These are phyloP conservation scores for Talaromyces wortmannii DNA, from an alignment of 495 filamentous ascomycete genomes.

Conservation along the genomic window DNA sequence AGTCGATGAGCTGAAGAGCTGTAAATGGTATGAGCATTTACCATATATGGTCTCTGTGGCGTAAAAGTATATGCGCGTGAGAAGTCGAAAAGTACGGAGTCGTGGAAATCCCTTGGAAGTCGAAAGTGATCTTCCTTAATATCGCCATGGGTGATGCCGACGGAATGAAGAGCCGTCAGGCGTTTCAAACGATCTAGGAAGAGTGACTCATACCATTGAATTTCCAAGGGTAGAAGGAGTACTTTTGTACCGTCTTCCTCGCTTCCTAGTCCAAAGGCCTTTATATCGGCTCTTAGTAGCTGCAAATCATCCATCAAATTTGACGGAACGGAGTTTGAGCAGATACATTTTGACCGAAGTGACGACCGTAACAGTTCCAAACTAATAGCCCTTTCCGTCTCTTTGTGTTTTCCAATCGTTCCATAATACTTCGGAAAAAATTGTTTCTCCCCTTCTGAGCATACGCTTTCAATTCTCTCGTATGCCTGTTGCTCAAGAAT, in stretches of 20 bases:
- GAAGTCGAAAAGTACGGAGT: constrained; percentile 13
- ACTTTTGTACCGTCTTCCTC: not conserved
- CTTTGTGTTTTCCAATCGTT: too few relatives aligned
- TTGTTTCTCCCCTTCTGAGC: not conserved
- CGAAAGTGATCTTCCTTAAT: constrained; percentile 12
- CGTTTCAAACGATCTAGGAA: constrained; percentile 9
- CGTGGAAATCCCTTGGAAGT: constrained; percentile 9
- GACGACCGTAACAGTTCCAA: not conserved
- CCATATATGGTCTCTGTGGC: constrained; percentile 1
- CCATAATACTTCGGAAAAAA: not conserved
- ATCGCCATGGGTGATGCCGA: constrained; percentile 11
- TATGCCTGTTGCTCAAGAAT: constrained; percentile 1
- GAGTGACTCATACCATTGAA: constrained; percentile 10
- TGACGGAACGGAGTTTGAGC: constrained; percentile 1
- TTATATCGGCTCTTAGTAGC: too few relatives aligned
- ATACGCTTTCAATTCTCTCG: not conserved
- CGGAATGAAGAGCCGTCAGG: constrained; percentile 7
- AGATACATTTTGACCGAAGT: not conserved
- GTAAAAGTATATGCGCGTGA: constrained; percentile 11
- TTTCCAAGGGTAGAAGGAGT: constrained; percentile 6
- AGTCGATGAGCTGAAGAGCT: too few relatives aligned
- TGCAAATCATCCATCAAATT: not conserved
- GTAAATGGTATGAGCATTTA: too few relatives aligned
- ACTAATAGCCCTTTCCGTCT: not conserved
- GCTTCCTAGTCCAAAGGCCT: too few relatives aligned